Evolutionary conservation across 2,329 filamentous ascomycete species (phyloP).

Genomic region (Fusarium verrucosum): DNA sequence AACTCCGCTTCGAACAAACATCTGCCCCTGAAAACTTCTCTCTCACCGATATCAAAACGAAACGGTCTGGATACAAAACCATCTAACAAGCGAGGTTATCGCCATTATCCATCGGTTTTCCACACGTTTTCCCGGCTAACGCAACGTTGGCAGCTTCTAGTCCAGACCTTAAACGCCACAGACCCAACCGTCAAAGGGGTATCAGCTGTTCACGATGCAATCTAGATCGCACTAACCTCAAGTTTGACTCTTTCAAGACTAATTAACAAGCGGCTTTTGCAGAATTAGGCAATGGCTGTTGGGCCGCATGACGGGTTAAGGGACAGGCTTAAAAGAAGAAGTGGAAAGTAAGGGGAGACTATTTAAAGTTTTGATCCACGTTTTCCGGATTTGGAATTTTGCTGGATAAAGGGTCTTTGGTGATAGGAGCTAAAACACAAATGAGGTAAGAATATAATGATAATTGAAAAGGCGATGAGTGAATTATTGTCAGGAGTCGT

Average conservation of each 20-base stretch:
- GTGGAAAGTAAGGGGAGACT: conserved; percentile 1
- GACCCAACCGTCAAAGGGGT: conserved; percentile 6
- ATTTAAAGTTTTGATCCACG: conserved; percentile 24
- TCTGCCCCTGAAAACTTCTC: background rate
- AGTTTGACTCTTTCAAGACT: background rate
- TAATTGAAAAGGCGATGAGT: too few species aligned
- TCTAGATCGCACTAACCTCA: conserved; percentile 17
- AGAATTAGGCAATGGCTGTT: background rate
- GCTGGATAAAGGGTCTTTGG: background rate
- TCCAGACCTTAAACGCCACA: conserved; percentile 25
- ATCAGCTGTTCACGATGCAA: background rate
- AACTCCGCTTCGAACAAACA: background rate
- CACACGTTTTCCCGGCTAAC: background rate
- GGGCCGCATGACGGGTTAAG: background rate
- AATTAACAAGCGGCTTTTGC: background rate
- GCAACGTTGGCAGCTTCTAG: conserved; percentile 15
- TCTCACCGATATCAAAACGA: background rate
- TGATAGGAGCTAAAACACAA: background rate
- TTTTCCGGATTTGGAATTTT: background rate
- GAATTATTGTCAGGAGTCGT: background rate
- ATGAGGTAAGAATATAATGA: background rate
- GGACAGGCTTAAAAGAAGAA: background rate
- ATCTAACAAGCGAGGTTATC: conserved; percentile 5
- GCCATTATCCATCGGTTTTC: conserved; percentile 7
- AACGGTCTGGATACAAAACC: background rate